Base-by-base conservation (phyloP, 108 stramenopile genomes). In the Discostella stelligeroides region DNA sequence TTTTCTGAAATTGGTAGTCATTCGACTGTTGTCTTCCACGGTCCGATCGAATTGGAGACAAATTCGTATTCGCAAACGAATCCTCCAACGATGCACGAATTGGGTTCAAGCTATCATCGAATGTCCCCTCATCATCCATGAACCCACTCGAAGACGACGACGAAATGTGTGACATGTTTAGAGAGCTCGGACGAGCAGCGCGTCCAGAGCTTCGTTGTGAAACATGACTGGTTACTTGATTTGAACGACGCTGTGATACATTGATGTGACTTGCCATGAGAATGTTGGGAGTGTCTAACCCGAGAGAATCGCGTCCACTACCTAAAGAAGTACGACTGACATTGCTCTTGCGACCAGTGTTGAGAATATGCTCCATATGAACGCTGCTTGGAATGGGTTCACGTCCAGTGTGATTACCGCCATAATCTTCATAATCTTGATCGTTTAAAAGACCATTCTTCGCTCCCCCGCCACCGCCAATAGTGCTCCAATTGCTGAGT, bases 101-200 rank as follows among this genome's bases (percentile, higher is more conserved):
- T 9, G 76, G 70, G 57, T 55, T 65, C 69, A 68, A 71, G 23
- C 63, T 65, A 43, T 78, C 69, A 38, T 58, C 65, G 58, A 76
- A 15, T 1, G 47, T 10, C 50, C 60, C 34, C 27, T 48, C 58
- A 50, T 34, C 37, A 40, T 66, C 64, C 24, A 49, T 30, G 13
- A 66, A 51, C 40, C 64, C 64, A 66, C 51, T 66, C 30, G 63
- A 65, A 1, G 69, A 71, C 53, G 68, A 70, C 24, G 60, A 63
- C n/a, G 76, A 78, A 71, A 78, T 78, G 57, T 78, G 76, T 14
- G 69, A 70, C 25, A 78, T 18, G 43, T 78, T 78, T 1, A 56
- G 30, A 12, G 55, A 60, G 21, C 15, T 41, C 3, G 64, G 21
- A 14, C 51, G 50, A 12, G 60, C 24, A 14, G 38, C 51, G 11